Percentiles rank a stretch among this genome's conserved stretches.
phyloP scores from a whole-genome alignment of 768 basidiomycete genomes.

The Candolleomyces eurysporus region DNA sequence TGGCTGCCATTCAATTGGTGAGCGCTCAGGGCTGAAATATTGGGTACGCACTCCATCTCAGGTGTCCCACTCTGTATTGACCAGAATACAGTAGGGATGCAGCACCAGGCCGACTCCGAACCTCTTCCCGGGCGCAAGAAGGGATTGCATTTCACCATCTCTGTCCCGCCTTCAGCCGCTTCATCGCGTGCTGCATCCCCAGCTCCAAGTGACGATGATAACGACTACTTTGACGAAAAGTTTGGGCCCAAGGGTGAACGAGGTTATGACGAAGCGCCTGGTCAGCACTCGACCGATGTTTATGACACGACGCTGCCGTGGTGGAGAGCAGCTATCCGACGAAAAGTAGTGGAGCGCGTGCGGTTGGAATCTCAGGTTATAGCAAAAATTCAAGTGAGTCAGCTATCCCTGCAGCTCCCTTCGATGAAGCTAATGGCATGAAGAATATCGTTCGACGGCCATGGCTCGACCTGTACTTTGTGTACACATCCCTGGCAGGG shows the following conservation, averaged over 20 bases:
- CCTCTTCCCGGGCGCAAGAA: background rate
- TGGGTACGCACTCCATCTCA: too few species aligned
- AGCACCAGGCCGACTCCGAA: constrained; percentile 2
- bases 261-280: constrained; percentile 21
- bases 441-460: constrained; percentile 58
- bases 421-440: constrained; percentile 1
- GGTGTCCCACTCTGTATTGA: background rate
- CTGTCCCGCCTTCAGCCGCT: constrained; percentile 27
- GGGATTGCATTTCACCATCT: constrained; percentile 25
- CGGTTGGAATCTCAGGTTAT: constrained; percentile 58
- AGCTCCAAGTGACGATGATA: constrained; percentile 17
- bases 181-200: constrained; percentile 35
- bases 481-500: constrained; percentile 76
- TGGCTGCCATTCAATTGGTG: too few species aligned
- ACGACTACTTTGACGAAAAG: constrained; percentile 12
- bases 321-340: constrained; percentile 66
- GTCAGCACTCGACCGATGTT: constrained; percentile 43
- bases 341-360: constrained; percentile 50
- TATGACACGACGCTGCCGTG: constrained; percentile 61
- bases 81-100: constrained; percentile 4
- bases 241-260: background rate
- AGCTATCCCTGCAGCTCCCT: background rate
- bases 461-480: constrained; percentile 77
- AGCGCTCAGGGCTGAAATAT: too few species aligned
- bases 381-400: constrained; percentile 64